These are phyloP conservation scores for Cladophialophora carrionii DNA, from an alignment of 2,329 filamentous ascomycete genomes.

Conservation along the genomic window DNA sequence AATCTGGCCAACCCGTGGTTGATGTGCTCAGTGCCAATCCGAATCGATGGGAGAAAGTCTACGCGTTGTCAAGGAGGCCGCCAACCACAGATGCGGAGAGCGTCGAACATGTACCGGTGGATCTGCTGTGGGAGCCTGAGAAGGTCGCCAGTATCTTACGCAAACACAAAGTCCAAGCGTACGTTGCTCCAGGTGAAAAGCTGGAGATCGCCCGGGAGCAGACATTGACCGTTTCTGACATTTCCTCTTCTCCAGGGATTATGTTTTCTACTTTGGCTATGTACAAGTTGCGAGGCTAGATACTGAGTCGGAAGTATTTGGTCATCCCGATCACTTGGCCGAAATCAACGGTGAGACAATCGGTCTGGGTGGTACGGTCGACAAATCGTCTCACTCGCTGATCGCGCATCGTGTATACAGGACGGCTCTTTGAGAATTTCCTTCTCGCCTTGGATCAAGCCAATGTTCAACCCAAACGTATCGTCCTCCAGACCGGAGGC, in stretches of 20 bases:
- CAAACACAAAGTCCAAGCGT: constrained; percentile 28
- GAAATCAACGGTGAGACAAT: constrained; percentile 24
- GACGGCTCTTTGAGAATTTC: constrained; percentile 53
- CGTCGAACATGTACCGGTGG: constrained; percentile 22
- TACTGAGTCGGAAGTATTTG: constrained; percentile 21
- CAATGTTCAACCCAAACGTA: constrained; percentile 49
- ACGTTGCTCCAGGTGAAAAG: constrained; percentile 11
- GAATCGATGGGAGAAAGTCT: constrained; percentile 57
- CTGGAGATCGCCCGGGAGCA: not conserved
- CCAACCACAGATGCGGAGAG: constrained; percentile 39
- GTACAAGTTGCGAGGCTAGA: constrained; percentile 25
- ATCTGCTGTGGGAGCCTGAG: constrained; percentile 22
- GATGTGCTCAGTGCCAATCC: constrained; percentile 24
- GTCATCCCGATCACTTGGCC: constrained; percentile 22
- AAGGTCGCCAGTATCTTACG: constrained; percentile 14
- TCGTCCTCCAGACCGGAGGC: constrained; percentile 56
- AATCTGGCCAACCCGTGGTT: constrained; percentile 21
- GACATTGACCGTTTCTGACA: constrained; percentile 4
- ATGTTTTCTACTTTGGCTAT: constrained; percentile 29
- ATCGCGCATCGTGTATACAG: constrained; percentile 1
- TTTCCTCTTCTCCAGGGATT: constrained; percentile 18
- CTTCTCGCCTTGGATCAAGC: constrained; percentile 50
- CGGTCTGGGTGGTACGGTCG: not conserved
- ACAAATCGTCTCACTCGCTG: constrained; percentile 35
- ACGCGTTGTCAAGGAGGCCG: constrained; percentile 53